Percentiles rank a stretch among this genome's conserved stretches.
Conservation (phyloP, 2,329 filamentous ascomycete genomes). For the Xylaria sp. region DNA sequence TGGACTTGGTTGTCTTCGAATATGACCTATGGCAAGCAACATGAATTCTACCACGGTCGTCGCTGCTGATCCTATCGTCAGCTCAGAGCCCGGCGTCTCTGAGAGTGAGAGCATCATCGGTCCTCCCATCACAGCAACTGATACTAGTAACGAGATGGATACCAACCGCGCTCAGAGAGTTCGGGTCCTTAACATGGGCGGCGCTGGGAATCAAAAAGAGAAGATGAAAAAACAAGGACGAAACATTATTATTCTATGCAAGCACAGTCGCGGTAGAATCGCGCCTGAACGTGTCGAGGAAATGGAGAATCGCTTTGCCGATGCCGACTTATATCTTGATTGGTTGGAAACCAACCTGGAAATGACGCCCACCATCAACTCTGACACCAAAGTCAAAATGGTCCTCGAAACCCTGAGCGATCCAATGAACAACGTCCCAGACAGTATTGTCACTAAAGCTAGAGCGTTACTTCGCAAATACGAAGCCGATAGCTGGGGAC, state of each 20-base stretch:
- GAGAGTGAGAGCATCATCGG: background rate
- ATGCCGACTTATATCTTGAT: slow-evolving; percentile 35
- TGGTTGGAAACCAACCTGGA: slow-evolving; percentile 40
- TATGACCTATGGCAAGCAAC: background rate
- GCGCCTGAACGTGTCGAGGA: slow-evolving; percentile 17
- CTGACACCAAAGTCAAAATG: background rate
- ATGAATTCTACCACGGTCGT: slow-evolving; percentile 4
- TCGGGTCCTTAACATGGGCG: slow-evolving; percentile 31
- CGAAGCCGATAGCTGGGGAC: slow-evolving; percentile 42
- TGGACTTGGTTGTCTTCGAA: background rate
- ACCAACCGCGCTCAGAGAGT: background rate
- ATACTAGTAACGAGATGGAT: background rate
- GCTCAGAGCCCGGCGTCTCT: background rate
- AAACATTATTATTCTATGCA: slow-evolving; percentile 23
- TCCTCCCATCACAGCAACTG: background rate
- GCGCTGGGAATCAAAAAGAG: background rate
- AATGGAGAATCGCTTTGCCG: slow-evolving; percentile 25
- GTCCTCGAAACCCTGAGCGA: slow-evolving; percentile 23
- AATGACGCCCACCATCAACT: slow-evolving; percentile 39
- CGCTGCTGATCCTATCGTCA: background rate
- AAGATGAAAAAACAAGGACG: slow-evolving; percentile 26
- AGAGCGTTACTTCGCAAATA: slow-evolving; percentile 35
- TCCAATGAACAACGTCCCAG: slow-evolving; percentile 31
- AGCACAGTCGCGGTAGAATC: slow-evolving; percentile 5
- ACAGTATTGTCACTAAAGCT: slow-evolving; percentile 34